Evolutionary conservation across 108 stramenopile species (phyloP).

Genomic region (Skeletonema potamos): DNA sequence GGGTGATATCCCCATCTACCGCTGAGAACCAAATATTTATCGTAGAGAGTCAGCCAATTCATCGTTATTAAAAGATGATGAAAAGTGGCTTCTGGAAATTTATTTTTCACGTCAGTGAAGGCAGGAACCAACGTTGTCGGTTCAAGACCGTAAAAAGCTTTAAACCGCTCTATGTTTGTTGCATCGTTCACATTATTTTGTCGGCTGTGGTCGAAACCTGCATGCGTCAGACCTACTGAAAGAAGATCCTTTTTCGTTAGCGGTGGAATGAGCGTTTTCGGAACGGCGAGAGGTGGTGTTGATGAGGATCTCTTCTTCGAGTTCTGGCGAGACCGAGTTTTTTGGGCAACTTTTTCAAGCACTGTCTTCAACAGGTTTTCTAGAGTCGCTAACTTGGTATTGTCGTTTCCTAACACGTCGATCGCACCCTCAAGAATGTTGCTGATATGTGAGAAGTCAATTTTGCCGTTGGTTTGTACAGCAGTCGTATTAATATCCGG

Average conservation of each 20-base stretch:
- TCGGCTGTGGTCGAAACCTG: conserved; percentile 1
- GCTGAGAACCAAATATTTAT: neutral
- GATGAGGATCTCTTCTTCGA: neutral
- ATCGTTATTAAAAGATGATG: conserved; percentile 4
- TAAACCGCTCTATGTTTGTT: conserved; percentile 3
- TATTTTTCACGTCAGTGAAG: conserved; percentile 1
- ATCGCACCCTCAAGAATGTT: neutral
- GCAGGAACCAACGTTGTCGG: neutral
- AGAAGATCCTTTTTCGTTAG: conserved; percentile 2
- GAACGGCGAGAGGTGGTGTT: neutral
- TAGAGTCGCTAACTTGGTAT: neutral
- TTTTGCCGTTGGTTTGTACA: neutral
- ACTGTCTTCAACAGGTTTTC: neutral
- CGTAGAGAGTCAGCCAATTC: conserved; percentile 5
- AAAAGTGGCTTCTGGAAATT: neutral
- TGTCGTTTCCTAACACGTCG: neutral
- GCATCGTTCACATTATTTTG: conserved; percentile 4
- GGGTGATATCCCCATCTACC: conserved; percentile 2
- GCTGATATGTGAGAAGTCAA: neutral
- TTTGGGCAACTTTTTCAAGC: neutral
- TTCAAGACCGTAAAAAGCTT: conserved; percentile 4
- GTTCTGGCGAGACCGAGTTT: neutral
- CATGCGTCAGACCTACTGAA: conserved; percentile 1
- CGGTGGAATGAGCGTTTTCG: neutral
- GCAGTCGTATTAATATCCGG: neutral